phyloP scores from a whole-genome alignment of 345 rosid genomes.

The Crucihimalaya himalaica region DNA sequence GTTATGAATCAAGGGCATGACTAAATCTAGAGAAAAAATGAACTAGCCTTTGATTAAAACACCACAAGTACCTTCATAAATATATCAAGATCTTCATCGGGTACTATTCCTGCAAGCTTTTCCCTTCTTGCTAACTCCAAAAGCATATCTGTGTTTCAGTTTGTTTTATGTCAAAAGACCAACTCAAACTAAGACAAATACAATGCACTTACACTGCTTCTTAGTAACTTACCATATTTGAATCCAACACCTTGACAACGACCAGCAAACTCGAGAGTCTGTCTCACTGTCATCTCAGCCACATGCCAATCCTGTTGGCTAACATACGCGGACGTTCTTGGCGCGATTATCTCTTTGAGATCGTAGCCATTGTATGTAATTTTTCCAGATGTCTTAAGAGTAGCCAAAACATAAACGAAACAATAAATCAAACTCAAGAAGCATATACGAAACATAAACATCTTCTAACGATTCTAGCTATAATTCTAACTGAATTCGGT shows the following conservation, averaged over 20 bases:
- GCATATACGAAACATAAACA: background rate
- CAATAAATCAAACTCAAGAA: slow-evolving; percentile 16
- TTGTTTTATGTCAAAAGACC: slow-evolving; percentile 33
- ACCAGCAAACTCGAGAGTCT: slow-evolving; percentile 88
- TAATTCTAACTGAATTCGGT: background rate
- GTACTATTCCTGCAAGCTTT: slow-evolving; percentile 86
- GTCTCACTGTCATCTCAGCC: slow-evolving; percentile 95
- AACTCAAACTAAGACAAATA: background rate
- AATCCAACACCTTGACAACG: slow-evolving; percentile 95
- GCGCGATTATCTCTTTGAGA: slow-evolving; percentile 80
- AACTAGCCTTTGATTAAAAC: background rate
- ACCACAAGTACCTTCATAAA: slow-evolving; percentile 78
- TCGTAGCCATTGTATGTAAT: slow-evolving; percentile 82
- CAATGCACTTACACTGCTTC: slow-evolving; percentile 8
- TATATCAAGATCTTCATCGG: slow-evolving; percentile 98
- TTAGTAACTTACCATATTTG: slow-evolving; percentile 72
- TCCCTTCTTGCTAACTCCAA: slow-evolving; percentile 92
- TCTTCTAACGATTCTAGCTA: background rate
- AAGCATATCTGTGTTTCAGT: slow-evolving; percentile 71
- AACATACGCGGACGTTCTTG: slow-evolving; percentile 88
- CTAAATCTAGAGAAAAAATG: background rate
- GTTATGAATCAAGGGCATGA: background rate
- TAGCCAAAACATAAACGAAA: slow-evolving; percentile 22
- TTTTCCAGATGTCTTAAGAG: slow-evolving; percentile 69
- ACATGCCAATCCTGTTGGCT: slow-evolving; percentile 95